Conservation (phyloP, 2,329 filamentous ascomycete species). For the Emericellopsis atlantica region DNA sequence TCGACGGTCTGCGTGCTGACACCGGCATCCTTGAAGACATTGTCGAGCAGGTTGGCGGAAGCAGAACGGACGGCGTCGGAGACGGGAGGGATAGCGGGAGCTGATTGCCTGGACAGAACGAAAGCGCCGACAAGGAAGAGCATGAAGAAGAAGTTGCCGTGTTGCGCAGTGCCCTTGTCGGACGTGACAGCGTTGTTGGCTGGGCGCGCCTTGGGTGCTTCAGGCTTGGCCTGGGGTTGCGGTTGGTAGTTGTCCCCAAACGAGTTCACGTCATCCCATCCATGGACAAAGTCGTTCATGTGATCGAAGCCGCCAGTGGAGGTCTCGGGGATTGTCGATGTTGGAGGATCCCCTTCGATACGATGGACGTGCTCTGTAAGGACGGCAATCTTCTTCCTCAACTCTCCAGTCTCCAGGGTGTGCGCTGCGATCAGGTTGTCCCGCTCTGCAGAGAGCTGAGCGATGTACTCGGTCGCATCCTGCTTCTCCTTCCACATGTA, state of each 20-base stretch:
- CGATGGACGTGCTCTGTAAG: constrained; percentile 61
- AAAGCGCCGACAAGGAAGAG: constrained; percentile 94
- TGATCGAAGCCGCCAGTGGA: constrained; percentile 64
- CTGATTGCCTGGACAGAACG: constrained; percentile 73
- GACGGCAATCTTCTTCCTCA: constrained; percentile 84
- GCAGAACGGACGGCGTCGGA: constrained; percentile 71
- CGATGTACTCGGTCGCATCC: constrained; percentile 61
- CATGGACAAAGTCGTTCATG: constrained; percentile 76
- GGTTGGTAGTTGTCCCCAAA: constrained; percentile 62
- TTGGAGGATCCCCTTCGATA: constrained; percentile 47
- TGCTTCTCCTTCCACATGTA: constrained; percentile 63
- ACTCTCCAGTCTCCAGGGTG: constrained; percentile 79
- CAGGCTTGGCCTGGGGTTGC: constrained; percentile 48
- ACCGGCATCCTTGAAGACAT: constrained; percentile 70
- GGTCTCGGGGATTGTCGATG: constrained; percentile 28
- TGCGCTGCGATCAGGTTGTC: constrained; percentile 81
- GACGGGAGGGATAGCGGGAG: constrained; percentile 61
- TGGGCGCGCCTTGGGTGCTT: constrained; percentile 42
- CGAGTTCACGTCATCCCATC: constrained; percentile 60
- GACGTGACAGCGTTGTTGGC: constrained; percentile 25
- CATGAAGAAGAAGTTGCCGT: constrained; percentile 81
- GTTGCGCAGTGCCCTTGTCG: constrained; percentile 54
- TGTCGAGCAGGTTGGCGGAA: constrained; percentile 65
- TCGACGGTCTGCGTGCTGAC: constrained; percentile 33
- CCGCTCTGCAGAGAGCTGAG: constrained; percentile 71